Base-by-base conservation (phyloP, 495 filamentous ascomycete species). In the Glonium stellatum region DNA sequence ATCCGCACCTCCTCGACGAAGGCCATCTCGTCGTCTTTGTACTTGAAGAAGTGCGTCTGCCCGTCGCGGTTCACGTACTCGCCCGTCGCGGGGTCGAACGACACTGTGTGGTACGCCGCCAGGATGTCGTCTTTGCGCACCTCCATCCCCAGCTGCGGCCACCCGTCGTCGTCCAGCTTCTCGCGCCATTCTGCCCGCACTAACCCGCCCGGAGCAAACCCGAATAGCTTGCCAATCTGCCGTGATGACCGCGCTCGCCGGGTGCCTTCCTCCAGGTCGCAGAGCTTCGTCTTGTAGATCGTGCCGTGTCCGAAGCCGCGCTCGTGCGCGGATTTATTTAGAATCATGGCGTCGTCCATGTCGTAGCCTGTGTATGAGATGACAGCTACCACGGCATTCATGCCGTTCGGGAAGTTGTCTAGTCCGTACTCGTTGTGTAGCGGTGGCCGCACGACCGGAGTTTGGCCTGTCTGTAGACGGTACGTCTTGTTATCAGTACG, bases 281-380 rank as follows among this genome's bases (percentile, higher is more conserved):
- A 82, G 62, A 91, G 85, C 74, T 97, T 96, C 36, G 90, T 95
- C 77, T 98, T 98, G 80, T 96, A 97, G 69, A 98, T 89, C 8
- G 89, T 95, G 47, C 93, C 93, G 71, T 97, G 83, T 47, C 88
- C 92, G 69, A 97, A 97, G n/a, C 93, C 93, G 59, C 93, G 87
- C 73, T 98, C 93, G 74, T 97, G 89, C 1, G 92, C 84, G 13
- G 92, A 97, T 71, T 98, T 98, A 78, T 97, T 97, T 68, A 98
- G 80, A 65, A 98, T 97, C 93, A 98, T 98, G 72, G 93, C 93
- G 76, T 98, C 93, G 78, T 98, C 93, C 93, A 98, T 97, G 79
- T 98, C 93, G 71, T 97, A 97, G 47, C 92, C 93, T 5, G 93
- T 97, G 75, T 98, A 98, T 4, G 93, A 96, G 59, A 98, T 95